phyloP scores from a whole-genome alignment of 352 stramenopile genomes.

The Pythium pectinolyticum region DNA sequence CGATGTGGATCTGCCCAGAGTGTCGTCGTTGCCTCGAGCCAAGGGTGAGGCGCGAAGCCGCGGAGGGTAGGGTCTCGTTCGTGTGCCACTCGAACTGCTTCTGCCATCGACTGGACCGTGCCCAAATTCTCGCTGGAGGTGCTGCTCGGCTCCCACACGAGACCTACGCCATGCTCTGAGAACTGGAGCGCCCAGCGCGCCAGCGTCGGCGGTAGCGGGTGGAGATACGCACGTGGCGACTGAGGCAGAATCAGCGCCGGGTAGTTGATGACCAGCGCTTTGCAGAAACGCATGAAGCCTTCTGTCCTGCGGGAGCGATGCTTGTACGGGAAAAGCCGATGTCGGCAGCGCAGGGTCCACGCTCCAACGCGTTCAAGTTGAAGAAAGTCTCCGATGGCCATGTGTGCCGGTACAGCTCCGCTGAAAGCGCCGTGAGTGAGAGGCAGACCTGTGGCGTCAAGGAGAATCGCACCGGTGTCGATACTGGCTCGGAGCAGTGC shows the following conservation, averaged over 20 bases:
- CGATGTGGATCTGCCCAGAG: not conserved
- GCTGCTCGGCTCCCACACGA: not conserved
- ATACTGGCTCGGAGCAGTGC: not conserved
- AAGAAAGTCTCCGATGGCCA: too few species aligned
- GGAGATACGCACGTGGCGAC: not conserved
- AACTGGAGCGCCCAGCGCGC: not conserved
- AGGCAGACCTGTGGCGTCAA: not conserved
- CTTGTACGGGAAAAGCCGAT: too few species aligned
- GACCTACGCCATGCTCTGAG: not conserved
- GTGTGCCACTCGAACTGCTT: not conserved
- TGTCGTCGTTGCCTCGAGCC: not conserved
- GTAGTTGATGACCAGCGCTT: not conserved
- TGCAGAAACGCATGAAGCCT: not conserved
- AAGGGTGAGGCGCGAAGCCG: not conserved
- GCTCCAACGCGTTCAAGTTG: too few species aligned
- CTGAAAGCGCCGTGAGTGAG: not conserved
- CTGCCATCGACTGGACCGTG: not conserved
- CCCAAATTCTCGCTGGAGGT: not conserved
- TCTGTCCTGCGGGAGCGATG: too few species aligned
- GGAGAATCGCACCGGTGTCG: not conserved
- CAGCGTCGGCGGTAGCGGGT: not conserved
- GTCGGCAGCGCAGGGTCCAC: too few species aligned
- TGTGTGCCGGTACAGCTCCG: too few species aligned
- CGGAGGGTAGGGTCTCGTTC: not conserved
- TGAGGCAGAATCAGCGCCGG: not conserved